Base-by-base conservation (phyloP, 1,284 basidiomycete genomes). In the Erythrobasidium hasegawianum region DNA sequence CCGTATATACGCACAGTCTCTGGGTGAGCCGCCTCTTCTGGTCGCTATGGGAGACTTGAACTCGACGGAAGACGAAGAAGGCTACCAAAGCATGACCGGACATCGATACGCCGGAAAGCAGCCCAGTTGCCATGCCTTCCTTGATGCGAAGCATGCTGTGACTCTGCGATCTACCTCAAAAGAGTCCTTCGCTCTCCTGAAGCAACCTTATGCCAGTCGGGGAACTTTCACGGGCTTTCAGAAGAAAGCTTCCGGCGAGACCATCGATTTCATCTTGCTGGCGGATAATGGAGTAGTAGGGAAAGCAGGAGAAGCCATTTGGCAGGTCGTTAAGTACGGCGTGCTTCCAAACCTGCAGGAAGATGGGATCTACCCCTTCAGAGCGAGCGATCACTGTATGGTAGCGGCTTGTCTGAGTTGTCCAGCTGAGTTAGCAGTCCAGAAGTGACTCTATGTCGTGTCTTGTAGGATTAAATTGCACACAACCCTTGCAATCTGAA, bases 201-300 rank as follows among this genome's bases (percentile, higher is more conserved):
- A 3, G 57, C 71, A 65, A 16, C 52, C 69, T 8, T 72, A 69
- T 50, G 71, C 70, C 2, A 64, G 67, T 2, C 45, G 57, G 41
- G 67, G 70, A 18, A 73, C 73, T 1, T 73, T 70, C n/a, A 74
- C 73, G 10, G 73, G 71, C 38, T 74, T 74, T 29, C 55, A 67
- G 22, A n/a, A 26, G 16, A 55, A 58, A 33, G 59, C 57, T 22
- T 20, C 24, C 4, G 62, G 58, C 10, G 61, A 70, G 49, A 60
- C 71, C 29, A 72, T 74, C 65, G 73, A 74, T 53, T 71, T 71
- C 43, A 52, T 74, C 29, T 56, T 71, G 22, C 50, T 67, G 1
- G 55, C 47, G 27, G 59, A 60, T 40, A 71, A 70, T 41, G 39
- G 22, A 5, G 70, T 65, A 2, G 60, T 71, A 20, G 9, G 49